Percentiles rank a stretch among this genome's conserved stretches.
Evolutionary conservation across 441 rosid genomes (phyloP).

Genomic region (Lagerstroemia fauriei): DNA sequence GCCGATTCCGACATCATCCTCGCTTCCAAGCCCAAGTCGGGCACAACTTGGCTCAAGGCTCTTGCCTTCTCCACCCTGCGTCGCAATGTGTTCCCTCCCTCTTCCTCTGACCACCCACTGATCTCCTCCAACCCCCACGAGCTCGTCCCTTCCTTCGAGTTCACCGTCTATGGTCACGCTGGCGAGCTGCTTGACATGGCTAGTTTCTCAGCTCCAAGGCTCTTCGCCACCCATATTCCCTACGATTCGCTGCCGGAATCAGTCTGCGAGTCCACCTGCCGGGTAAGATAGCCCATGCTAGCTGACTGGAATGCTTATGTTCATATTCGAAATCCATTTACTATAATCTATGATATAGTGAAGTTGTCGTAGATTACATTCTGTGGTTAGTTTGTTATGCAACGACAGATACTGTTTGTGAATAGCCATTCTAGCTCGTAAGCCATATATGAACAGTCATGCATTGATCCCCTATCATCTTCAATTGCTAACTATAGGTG

Average conservation of each 20-base stretch:
- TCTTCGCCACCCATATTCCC: constrained; percentile 11
- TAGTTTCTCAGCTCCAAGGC: background rate
- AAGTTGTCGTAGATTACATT: no score
- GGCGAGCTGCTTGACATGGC: background rate
- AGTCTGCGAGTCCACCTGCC: background rate
- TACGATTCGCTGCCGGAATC: constrained; percentile 14
- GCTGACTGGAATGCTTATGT: no score
- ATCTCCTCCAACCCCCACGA: background rate
- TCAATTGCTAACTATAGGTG: no score
- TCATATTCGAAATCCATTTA: no score
- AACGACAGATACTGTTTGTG: no score
- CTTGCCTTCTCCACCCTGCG: background rate
- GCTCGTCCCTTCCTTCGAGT: background rate
- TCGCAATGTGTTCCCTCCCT: background rate
- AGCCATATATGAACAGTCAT: no score
- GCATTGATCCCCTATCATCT: no score
- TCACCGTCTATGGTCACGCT: no score
- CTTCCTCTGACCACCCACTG: background rate
- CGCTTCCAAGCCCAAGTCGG: constrained; percentile 2
- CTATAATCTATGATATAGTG: no score
- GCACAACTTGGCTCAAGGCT: constrained; percentile 14
- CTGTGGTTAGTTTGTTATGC: no score
- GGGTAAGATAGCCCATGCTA: no score
- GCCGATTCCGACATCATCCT: background rate
- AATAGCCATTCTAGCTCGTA: no score